Evolutionary conservation across 2,329 filamentous ascomycete species (phyloP).

Genomic region (Ciborinia camelliae): DNA sequence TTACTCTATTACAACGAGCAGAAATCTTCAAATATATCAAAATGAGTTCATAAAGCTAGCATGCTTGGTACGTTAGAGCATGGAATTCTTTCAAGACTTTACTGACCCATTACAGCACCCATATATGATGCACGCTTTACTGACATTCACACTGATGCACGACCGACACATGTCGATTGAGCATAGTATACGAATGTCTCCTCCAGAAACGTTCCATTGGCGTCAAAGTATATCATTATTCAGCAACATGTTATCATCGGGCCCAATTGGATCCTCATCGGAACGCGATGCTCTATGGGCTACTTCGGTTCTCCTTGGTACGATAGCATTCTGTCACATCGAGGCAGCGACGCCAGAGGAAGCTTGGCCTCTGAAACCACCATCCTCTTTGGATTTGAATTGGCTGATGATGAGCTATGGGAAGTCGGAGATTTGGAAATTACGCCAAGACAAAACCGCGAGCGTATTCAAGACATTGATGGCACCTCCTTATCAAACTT

Average conservation of each 20-base stretch:
- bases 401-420: constrained; percentile 57
- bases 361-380: constrained; percentile 54
- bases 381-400: constrained; percentile 47
- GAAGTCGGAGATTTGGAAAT: constrained; percentile 51
- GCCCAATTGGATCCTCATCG: constrained; percentile 35
- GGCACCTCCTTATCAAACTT: background rate
- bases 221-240: constrained; percentile 49
- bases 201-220: constrained; percentile 46
- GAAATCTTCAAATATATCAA: constrained; percentile 38
- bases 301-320: constrained; percentile 46
- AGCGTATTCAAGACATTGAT: constrained; percentile 8
- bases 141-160: constrained; percentile 52
- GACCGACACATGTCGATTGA: constrained; percentile 43
- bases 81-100: background rate
- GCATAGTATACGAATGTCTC: constrained; percentile 30
- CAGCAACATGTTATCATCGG: constrained; percentile 41
- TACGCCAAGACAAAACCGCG: background rate
- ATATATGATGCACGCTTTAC: constrained; percentile 50
- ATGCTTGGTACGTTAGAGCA: constrained; percentile 38
- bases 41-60: constrained; percentile 41
- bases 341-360: constrained; percentile 43
- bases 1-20: constrained; percentile 40
- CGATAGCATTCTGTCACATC: constrained; percentile 45
- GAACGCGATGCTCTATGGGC: constrained; percentile 50
- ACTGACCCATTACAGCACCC: constrained; percentile 22